Base-by-base conservation (phyloP, 768 basidiomycete genomes). In the Coprinellus aureogranulatus region DNA sequence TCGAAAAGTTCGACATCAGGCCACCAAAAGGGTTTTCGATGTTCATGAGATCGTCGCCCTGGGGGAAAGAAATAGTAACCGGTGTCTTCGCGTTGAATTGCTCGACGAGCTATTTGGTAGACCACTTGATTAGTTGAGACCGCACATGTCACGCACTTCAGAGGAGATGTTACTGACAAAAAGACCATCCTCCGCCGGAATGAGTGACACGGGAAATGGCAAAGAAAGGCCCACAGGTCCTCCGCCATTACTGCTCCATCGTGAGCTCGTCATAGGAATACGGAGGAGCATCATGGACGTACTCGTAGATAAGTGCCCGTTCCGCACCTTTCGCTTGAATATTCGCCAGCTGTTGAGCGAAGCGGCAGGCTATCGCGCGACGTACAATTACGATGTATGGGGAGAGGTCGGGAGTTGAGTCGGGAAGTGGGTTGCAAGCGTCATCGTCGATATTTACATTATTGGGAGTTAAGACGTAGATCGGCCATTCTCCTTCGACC, bases 391-490 rank as follows among this genome's bases (percentile, higher is more conserved):
- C 79, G 16, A 88, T 65, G 55, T 77, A 82, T 12, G 67, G 65
- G 2, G 79, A 77, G 2, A 89, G 74, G 66, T 88, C 80, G 3
- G 82, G 81, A 0, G 81, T 82, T 34, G 63, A 68, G 53, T 74
- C 77, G 3, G 85, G 81, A 0, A 87, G 72, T 2, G 82, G 74
- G 48, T 77, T 66, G 69, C 88, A 91, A 0, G 83, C 86, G 61
- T 87, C 85, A 62, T 82, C 75, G 1, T 68, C 69, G 30, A 82
- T 71, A 3, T 79, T 78, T 2, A 80, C 77, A 61, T 85, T 76
- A 16, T 75, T n/a, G n/a, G n/a, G 82, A 9, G 83, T 84, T 4
- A 80, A 80, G n/a, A 82, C 84, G 55, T 79, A 88, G 51, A 87
- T 78, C 0, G 83, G 78, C 2, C 81, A 70, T 18, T 78, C 69